phyloP scores from a whole-genome alignment of 768 basidiomycete species.

The Leucocoprinus birnbaumii region DNA sequence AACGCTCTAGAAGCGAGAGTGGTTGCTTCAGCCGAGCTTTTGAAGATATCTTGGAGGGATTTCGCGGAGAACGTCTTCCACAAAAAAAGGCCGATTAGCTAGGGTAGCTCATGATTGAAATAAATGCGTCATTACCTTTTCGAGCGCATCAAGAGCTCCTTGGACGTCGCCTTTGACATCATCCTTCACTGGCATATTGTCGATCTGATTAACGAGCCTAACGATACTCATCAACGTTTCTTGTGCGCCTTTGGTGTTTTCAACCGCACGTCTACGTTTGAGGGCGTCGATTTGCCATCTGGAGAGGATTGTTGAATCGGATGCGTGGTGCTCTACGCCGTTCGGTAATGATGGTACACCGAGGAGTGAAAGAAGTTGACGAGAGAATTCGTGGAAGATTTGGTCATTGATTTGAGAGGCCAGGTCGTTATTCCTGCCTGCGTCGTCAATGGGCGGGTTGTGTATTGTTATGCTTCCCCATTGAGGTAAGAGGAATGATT shows the following conservation, averaged over 20 bases:
- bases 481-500: constrained; percentile 87
- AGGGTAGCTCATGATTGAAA: neutral
- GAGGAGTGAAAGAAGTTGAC: constrained; percentile 76
- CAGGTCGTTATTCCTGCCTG: constrained; percentile 28
- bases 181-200: constrained; percentile 87
- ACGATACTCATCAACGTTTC: constrained; percentile 83
- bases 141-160: constrained; percentile 66
- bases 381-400: constrained; percentile 62
- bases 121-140: constrained; percentile 50
- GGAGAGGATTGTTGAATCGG: constrained; percentile 34
- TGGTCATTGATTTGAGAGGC: constrained; percentile 42
- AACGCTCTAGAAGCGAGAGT: constrained; percentile 81
- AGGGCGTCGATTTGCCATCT: constrained; percentile 85
- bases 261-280: constrained; percentile 61
- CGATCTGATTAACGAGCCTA: constrained; percentile 79
- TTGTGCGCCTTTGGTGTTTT: constrained; percentile 64
- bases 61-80: constrained; percentile 37
- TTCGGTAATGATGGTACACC: constrained; percentile 67
- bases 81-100: neutral
- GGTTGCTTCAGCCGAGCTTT: constrained; percentile 60
- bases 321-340: constrained; percentile 30
- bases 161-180: constrained; percentile 74
- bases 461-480: constrained; percentile 88
- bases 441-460: constrained; percentile 47
- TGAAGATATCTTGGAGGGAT: constrained; percentile 46